phyloP scores from a whole-genome alignment of 371 early-diverging fungal species.

The Basidiobolus meristosporus region DNA sequence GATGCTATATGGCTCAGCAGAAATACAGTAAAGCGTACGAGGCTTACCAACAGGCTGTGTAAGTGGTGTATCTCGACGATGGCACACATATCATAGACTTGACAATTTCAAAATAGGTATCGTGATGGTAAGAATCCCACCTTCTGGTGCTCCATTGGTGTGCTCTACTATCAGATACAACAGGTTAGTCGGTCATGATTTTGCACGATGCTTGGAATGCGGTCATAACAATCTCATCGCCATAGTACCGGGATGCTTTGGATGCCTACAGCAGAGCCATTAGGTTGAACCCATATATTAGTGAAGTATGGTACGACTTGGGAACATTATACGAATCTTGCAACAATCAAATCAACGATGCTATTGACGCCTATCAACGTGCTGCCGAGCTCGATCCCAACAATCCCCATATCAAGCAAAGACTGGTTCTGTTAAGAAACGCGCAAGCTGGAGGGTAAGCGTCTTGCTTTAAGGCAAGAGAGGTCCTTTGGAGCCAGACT shows the following conservation, averaged over 20 bases:
- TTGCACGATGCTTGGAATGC: too few relatives aligned
- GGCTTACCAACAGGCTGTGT: constrained; percentile 94
- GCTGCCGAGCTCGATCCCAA: constrained; percentile 82
- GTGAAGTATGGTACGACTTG: constrained; percentile 93
- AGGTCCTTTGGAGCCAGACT: background rate
- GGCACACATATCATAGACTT: background rate
- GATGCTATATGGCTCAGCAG: constrained; percentile 91
- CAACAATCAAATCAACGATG: constrained; percentile 92
- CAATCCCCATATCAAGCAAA: constrained; percentile 64
- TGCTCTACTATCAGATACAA: constrained; percentile 89
- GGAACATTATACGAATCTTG: constrained; percentile 95
- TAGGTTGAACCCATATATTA: constrained; percentile 78
- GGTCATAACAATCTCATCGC: background rate
- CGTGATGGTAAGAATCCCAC: constrained; percentile 87
- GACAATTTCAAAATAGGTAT: constrained; percentile 14
- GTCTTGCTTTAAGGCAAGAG: too few relatives aligned
- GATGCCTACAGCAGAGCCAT: constrained; percentile 95
- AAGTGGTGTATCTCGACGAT: constrained; percentile 4
- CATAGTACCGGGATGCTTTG: constrained; percentile 74
- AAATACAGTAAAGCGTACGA: constrained; percentile 93
- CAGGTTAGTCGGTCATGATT: constrained; percentile 19
- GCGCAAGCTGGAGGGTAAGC: constrained; percentile 5
- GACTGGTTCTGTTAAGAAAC: constrained; percentile 32
- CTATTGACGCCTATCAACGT: constrained; percentile 88
- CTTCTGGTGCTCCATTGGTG: constrained; percentile 98